Conservation (phyloP, 1,284 basidiomycete species). For the Coniferiporia sulphurascens region DNA sequence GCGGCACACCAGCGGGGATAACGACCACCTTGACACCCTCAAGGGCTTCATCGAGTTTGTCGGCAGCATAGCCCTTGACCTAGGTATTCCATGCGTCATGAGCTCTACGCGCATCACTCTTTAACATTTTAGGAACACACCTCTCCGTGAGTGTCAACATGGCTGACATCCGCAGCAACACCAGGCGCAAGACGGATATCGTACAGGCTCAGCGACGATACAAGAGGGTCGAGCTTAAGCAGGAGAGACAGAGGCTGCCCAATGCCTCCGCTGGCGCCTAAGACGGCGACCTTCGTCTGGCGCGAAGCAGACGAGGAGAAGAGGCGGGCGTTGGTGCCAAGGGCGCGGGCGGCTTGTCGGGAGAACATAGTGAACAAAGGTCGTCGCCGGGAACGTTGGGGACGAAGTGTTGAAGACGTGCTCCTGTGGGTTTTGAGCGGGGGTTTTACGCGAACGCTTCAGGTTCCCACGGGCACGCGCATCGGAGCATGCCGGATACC, state of each 20-base stretch:
- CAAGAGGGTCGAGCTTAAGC: constrained; percentile 82
- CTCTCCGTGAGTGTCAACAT: constrained; percentile 88
- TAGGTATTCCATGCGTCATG: constrained; percentile 25
- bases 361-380: constrained; percentile 42
- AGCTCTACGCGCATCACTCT: background rate
- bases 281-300: constrained; percentile 81
- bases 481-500: too few species aligned
- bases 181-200: constrained; percentile 91
- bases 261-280: constrained; percentile 91
- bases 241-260: constrained; percentile 88
- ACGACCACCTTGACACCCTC: constrained; percentile 88
- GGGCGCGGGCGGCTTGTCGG: constrained; percentile 47
- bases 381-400: too few species aligned
- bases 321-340: constrained; percentile 46
- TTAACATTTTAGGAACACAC: constrained; percentile 36
- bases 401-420: too few species aligned
- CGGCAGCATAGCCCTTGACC: constrained; percentile 78
- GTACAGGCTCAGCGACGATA: constrained; percentile 76
- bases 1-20: constrained; percentile 95
- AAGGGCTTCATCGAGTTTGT: constrained; percentile 83
- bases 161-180: constrained; percentile 90
- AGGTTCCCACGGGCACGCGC: too few species aligned
- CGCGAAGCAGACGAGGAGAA: constrained; percentile 78
- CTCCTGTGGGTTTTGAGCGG: too few species aligned
- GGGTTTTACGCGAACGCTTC: too few species aligned